phyloP scores from a whole-genome alignment of 495 filamentous ascomycete species.

The Usnea hakonensis region DNA sequence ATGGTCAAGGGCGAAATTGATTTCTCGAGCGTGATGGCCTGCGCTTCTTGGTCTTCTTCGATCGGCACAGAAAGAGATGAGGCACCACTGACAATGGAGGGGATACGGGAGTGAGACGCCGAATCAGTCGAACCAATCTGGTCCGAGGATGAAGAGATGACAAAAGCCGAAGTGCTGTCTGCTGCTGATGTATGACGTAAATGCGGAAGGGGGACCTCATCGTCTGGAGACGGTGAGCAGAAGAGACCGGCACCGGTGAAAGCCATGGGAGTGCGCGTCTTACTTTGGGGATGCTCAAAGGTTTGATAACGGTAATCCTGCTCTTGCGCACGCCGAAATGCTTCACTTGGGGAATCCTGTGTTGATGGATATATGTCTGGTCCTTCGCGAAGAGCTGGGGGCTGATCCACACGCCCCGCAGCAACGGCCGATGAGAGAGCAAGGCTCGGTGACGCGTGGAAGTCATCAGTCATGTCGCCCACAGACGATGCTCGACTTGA shows the following conservation, averaged over 20 bases:
- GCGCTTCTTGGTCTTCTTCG: constrained; percentile 36
- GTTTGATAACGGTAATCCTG: constrained; percentile 22
- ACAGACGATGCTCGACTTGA: constrained; percentile 25
- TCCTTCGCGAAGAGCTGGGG: constrained; percentile 37
- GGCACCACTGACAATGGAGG: constrained; percentile 70
- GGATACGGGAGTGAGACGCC: constrained; percentile 66
- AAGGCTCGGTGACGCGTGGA: constrained; percentile 56
- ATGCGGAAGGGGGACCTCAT: constrained; percentile 34
- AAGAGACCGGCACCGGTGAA: constrained; percentile 18
- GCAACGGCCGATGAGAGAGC: constrained; percentile 55
- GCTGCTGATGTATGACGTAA: constrained; percentile 41
- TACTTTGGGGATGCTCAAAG: constrained; percentile 24
- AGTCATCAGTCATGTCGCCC: constrained; percentile 42
- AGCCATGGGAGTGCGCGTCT: constrained; percentile 27
- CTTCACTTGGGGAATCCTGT: constrained; percentile 36
- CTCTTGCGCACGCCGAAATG: constrained; percentile 39
- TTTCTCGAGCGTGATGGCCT: constrained; percentile 37
- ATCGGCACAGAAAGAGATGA: constrained; percentile 62
- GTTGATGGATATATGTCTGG: constrained; percentile 19
- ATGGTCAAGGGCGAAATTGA: constrained; percentile 36
- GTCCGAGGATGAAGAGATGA: constrained; percentile 45
- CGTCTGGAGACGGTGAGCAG: constrained; percentile 46
- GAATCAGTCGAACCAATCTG: constrained; percentile 53
- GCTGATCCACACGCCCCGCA: constrained; percentile 51
- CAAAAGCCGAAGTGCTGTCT: constrained; percentile 49